phyloP scores from a whole-genome alignment of 148 eudicot species.

The Pouteria glomerata region DNA sequence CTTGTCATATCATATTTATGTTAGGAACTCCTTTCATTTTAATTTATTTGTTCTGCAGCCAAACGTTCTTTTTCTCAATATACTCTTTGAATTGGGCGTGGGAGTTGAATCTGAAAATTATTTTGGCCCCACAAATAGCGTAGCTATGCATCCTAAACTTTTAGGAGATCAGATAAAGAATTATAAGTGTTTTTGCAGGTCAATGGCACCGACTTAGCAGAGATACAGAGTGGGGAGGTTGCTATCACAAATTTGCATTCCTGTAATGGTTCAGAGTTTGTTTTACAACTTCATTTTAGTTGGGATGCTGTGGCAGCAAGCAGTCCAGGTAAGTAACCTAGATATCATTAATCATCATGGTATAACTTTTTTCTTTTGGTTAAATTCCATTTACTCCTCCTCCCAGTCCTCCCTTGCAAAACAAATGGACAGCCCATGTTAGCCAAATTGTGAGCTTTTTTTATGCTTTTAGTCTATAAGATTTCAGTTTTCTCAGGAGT shows the following conservation, averaged over 20 bases:
- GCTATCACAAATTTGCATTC: conserved; percentile 67
- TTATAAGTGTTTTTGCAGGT: conserved; percentile 41
- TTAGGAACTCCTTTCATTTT: too few species aligned
- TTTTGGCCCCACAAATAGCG: neutral
- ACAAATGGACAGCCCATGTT: neutral
- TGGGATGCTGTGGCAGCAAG: conserved; percentile 17
- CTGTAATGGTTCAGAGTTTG: conserved; percentile 66
- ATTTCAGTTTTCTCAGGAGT: conserved; percentile 28
- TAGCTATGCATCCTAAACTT: neutral
- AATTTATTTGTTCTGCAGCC: too few species aligned
- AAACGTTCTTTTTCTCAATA: too few species aligned
- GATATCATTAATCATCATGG: neutral
- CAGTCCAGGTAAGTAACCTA: conserved; percentile 25
- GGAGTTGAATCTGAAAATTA: neutral
- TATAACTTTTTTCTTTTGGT: neutral
- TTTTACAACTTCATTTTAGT: conserved; percentile 31
- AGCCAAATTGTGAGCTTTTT: neutral
- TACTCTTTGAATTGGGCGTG: too few species aligned
- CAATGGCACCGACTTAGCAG: conserved; percentile 56
- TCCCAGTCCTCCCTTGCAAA: neutral
- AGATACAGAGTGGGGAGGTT: conserved; percentile 61
- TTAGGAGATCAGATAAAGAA: neutral
- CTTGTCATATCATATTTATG: too few species aligned
- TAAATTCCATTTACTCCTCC: neutral
- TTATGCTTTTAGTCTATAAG: neutral